Evolutionary conservation across 345 rosid genomes (phyloP).

Genomic region (Citrus medica): DNA sequence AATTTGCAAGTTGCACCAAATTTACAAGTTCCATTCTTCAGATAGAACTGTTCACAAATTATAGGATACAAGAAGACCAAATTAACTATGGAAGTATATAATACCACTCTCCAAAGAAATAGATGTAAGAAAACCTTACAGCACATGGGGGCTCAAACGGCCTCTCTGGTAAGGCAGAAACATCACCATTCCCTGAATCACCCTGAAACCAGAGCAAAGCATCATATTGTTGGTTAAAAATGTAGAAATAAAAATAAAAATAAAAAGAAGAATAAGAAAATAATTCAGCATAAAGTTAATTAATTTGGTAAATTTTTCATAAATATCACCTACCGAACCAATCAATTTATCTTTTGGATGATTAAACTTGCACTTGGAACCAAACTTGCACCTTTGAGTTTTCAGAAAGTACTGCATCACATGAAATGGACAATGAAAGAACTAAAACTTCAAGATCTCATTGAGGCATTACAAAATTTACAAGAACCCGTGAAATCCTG

Average conservation of each 20-base stretch:
- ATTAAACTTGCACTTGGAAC: constrained; percentile 85
- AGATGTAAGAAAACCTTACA: constrained; percentile 47
- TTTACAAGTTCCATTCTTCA: constrained; percentile 92
- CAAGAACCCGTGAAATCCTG: constrained; percentile 9
- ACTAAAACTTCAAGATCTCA: constrained; percentile 20
- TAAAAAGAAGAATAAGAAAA: constrained; percentile 2
- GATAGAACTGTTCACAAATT: constrained; percentile 59
- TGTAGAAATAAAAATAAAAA: no score
- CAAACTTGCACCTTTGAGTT: constrained; percentile 95
- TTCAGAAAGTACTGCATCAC: constrained; percentile 75
- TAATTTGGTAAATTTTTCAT: constrained; percentile 14
- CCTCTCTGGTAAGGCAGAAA: constrained; percentile 68
- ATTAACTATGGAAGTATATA: neutral
- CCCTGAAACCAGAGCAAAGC: constrained; percentile 41
- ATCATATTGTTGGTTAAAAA: neutral
- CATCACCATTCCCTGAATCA: constrained; percentile 39
- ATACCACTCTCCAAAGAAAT: neutral
- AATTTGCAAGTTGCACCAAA: constrained; percentile 90
- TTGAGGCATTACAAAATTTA: constrained; percentile 6
- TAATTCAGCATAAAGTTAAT: constrained; percentile 1
- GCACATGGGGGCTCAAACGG: constrained; percentile 80
- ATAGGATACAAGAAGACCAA: constrained; percentile 21
- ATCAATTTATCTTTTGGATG: constrained; percentile 61
- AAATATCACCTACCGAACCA: constrained; percentile 40
- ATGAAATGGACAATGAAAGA: constrained; percentile 1